These are phyloP conservation scores for Quercus variabilis DNA, from an alignment of 306 rosid genomes.

Conservation along the genomic window DNA sequence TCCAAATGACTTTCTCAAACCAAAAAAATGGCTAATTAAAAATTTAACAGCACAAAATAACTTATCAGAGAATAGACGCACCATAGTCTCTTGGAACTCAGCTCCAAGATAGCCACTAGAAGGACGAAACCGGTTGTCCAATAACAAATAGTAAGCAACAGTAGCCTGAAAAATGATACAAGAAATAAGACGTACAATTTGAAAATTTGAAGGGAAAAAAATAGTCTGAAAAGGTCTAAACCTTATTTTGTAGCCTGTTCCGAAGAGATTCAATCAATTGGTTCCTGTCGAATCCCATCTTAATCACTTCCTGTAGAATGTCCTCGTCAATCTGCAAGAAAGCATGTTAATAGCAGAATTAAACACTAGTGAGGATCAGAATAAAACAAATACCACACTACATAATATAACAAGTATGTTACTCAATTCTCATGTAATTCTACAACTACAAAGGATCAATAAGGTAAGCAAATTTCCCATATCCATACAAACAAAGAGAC, in stretches of 20 bases:
- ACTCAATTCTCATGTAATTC: not conserved
- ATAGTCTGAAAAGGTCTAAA: conserved; percentile 26
- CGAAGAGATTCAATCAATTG: conserved; percentile 75
- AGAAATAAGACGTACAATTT: conserved; percentile 19
- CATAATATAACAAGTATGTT: not conserved
- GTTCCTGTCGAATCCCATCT: conserved; percentile 76
- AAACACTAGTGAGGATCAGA: not conserved
- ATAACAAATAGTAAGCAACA: conserved; percentile 75
- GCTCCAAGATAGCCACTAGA: conserved; percentile 92
- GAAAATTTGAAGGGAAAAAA: conserved; percentile 1
- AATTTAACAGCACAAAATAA: not conserved
- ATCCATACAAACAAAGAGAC: not conserved
- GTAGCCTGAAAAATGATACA: conserved; percentile 69
- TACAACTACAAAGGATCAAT: not conserved
- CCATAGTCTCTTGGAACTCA: conserved; percentile 87
- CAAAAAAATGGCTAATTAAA: conserved; percentile 6
- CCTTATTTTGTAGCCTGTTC: conserved; percentile 82
- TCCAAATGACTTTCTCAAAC: conserved; percentile 9
- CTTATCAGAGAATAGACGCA: conserved; percentile 24
- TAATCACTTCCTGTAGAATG: conserved; percentile 77
- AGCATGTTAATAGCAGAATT: conserved; percentile 8
- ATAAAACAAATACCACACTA: conserved; percentile 4
- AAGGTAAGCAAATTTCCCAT: not conserved
- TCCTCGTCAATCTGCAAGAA: conserved; percentile 85
- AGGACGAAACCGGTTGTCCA: conserved; percentile 80